Base-by-base conservation (phyloP, 2,329 filamentous ascomycete genomes). In the Didymella segeticola region DNA sequence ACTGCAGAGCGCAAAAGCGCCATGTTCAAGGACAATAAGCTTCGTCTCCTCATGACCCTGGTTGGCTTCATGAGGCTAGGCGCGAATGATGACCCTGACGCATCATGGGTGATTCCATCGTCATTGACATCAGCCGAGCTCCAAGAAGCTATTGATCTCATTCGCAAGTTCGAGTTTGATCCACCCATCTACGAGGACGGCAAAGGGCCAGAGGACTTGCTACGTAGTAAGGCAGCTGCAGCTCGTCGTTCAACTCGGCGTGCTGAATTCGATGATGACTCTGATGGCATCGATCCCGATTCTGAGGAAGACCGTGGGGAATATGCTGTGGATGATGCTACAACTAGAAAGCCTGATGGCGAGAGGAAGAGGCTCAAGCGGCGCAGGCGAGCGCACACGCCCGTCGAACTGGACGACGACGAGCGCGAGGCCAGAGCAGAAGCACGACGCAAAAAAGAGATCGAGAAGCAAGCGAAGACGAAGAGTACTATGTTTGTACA, bases 1-100 rank as follows among this genome's bases (percentile, higher is more conserved):
- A 86, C 83, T 34, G 85, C 89, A 38, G 81, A 84, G 42, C 85
- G 87, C 33, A 86, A 87, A 43, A 83, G 82, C 19, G 89, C 91
- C 22, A 87, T 96, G 76, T 96, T 96, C 79, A 96, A 91, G 70
- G 96, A 98, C 73, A 87, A 90, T 9, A 88, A 93, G 66, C 82
- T 98, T 2, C 89, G 93, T 27, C 85, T 98, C 1, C 83, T 99
- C 3, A 89, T 98, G 83, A 88, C 82, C 1, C 81, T 95, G 0
- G 80, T 89, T 15, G 90, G 89, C 0, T 84, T 96, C 57, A 82
- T 89, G 65, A 82, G 87, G 43, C 69, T 85, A 7, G 85, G 84
- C 26, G 73, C 78, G 30, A 87, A 91, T 34, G 90, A 96, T 67
- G 87, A 90, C 3, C 82, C 84, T 1, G 89, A 93, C 53, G 88